A percentile compares a stretch with the other conserved stretches of the same genome.
Evolutionary conservation across 352 stramenopile genomes (phyloP).

Genomic region (Elongisporangium anandrum): DNA sequence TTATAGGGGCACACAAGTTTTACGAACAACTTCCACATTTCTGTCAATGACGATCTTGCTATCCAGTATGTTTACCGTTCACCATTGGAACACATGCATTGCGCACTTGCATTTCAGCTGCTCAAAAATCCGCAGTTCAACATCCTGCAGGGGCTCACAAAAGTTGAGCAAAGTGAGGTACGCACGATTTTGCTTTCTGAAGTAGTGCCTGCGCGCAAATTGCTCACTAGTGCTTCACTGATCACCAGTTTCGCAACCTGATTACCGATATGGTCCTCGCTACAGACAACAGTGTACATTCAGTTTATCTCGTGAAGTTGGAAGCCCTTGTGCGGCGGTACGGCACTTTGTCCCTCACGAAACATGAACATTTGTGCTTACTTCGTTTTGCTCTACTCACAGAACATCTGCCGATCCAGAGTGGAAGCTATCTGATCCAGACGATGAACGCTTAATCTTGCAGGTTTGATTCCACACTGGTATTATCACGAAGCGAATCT

Average conservation of each 20-base stretch:
- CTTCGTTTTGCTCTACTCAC: not conserved
- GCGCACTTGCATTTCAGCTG: constrained; percentile 71
- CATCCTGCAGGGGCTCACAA: constrained; percentile 67
- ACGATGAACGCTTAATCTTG: constrained; percentile 72
- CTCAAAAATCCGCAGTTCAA: constrained; percentile 68
- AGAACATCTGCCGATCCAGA: constrained; percentile 25
- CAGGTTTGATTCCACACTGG: constrained; percentile 16
- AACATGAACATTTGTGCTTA: not conserved
- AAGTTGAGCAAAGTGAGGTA: constrained; percentile 73
- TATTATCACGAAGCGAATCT: not conserved
- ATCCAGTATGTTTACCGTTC: constrained; percentile 81
- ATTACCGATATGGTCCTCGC: constrained; percentile 85
- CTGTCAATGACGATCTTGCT: constrained; percentile 72
- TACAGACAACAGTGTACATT: constrained; percentile 87
- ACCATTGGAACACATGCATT: constrained; percentile 86
- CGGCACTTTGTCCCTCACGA: not conserved
- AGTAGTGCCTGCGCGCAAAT: not conserved
- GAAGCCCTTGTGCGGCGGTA: constrained; percentile 65
- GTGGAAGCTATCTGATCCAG: constrained; percentile 49
- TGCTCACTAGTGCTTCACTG: not conserved
- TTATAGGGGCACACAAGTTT: constrained; percentile 77
- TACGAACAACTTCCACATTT: constrained; percentile 88
- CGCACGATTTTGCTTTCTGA: not conserved
- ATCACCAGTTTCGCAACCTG: constrained; percentile 49
- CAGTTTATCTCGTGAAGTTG: constrained; percentile 70